Evolutionary conservation across 2,329 filamentous ascomycete species (phyloP).

Genomic region (Fusarium bulbicola): DNA sequence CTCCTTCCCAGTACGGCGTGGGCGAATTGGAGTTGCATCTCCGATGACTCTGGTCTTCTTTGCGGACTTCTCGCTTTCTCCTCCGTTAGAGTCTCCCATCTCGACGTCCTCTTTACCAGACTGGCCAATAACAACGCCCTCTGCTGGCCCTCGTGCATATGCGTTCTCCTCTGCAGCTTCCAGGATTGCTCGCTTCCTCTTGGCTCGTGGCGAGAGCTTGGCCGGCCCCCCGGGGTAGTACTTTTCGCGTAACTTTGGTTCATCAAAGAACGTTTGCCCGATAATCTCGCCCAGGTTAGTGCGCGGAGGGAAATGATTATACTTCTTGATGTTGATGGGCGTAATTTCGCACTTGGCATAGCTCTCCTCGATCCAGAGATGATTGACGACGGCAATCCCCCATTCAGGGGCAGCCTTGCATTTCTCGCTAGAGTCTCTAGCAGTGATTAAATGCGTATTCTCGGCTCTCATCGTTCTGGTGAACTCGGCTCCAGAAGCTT

Average conservation of each 20-base stretch:
- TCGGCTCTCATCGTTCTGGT: constrained; percentile 96
- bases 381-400: constrained; percentile 90
- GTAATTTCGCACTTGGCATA: constrained; percentile 88
- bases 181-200: constrained; percentile 60
- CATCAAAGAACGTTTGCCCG: constrained; percentile 85
- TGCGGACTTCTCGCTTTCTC: constrained; percentile 44
- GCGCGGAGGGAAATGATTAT: constrained; percentile 84
- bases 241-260: constrained; percentile 65
- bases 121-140: constrained; percentile 57
- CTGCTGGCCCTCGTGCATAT: constrained; percentile 56
- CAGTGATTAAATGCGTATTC: constrained; percentile 95
- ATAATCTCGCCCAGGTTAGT: constrained; percentile 95
- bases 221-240: constrained; percentile 73
- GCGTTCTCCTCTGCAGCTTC: constrained; percentile 63
- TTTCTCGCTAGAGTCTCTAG: constrained; percentile 89
- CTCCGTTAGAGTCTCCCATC: constrained; percentile 56
- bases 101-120: constrained; percentile 50
- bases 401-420: constrained; percentile 92
- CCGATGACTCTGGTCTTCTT: constrained; percentile 39
- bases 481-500: constrained; percentile 83
- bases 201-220: constrained; percentile 53
- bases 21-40: constrained; percentile 52
- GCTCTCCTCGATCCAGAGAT: constrained; percentile 97
- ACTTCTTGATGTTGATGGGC: constrained; percentile 76
- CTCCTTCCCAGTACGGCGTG: constrained; percentile 72